Base-by-base conservation (phyloP, 208 protist species). In the Wallacemonas rigidus region DNA sequence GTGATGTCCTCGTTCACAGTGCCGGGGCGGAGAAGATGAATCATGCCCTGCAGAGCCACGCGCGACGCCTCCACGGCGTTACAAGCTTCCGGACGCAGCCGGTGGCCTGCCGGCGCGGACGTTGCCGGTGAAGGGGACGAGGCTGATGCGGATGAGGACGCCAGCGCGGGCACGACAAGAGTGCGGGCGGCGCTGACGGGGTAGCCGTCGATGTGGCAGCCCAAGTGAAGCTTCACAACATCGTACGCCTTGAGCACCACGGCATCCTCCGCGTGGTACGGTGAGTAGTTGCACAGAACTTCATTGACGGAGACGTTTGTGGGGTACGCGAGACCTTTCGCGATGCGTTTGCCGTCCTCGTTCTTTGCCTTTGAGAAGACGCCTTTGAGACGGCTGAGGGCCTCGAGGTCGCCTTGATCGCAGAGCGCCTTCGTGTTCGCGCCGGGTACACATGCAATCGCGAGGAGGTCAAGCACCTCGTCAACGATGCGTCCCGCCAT, bases 231-330 rank as follows among this genome's bases (percentile, higher is more conserved):
- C 88, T 99, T 99, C 58, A 98, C 97, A 26, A 99, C 86, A 74
- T 99, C 98, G 44, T 94, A 94, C 8, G 77, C 86, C 63, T 85
- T 63, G 50, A 97, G 77, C 12, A 84, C 67, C 35, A 83, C 78
- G n/a, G 69, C 86, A n/a, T 98, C 88, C 61, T 83, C 77, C 39
- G 69, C 76, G 26, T 77, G 74, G 55, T 98, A 87, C 1, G 98
- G 98, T 15, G 95, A 97, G 83, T 96, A 98, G 85, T 99, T 98
- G 74, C 98, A 98, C 58, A 98, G 88, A 62, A 86, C 81, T 75
- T 99, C 95, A 83, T 99, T 99, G 44, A 99, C 88, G 35, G 97
- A 99, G 54, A 99, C 72, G 81, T 97, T 99, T 3, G 98, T 99
- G 63, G 98, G 98, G 86, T 99, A 99, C 41, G 95, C 91, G 39